phyloP scores from a whole-genome alignment of 768 basidiomycete species.

The Podaxis carcinomalis region DNA sequence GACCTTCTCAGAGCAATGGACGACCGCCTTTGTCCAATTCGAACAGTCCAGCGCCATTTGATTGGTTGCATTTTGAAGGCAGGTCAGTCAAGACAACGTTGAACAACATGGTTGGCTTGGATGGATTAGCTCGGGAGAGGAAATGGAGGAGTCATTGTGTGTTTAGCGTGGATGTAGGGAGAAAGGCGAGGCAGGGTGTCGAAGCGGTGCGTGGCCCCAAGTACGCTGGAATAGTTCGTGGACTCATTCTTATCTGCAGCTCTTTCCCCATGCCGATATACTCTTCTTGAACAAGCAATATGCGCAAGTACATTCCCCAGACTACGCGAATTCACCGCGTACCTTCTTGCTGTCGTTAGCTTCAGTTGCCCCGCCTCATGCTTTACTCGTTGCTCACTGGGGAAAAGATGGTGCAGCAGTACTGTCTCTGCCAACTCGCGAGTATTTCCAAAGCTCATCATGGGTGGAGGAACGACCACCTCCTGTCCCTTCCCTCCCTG shows the following conservation, averaged over 20 bases:
- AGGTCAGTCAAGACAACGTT: conserved; percentile 75
- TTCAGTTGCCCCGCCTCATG: conserved; percentile 63
- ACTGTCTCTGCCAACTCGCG: conserved; percentile 74
- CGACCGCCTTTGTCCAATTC: conserved; percentile 33
- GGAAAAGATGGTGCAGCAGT: conserved; percentile 77
- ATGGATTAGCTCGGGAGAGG: conserved; percentile 77
- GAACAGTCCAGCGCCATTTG: conserved; percentile 72
- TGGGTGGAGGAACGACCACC: conserved; percentile 59
- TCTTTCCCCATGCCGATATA: conserved; percentile 79
- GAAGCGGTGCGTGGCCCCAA: conserved; percentile 57
- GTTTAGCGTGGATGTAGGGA: conserved; percentile 75
- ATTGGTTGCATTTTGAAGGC: conserved; percentile 87
- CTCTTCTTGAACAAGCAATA: conserved; percentile 76
- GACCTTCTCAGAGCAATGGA: conserved; percentile 26
- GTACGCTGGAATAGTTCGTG: background rate
- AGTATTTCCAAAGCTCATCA: conserved; percentile 82
- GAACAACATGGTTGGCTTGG: conserved; percentile 72
- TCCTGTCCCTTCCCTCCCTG: conserved; percentile 14
- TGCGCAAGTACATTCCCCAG: conserved; percentile 55
- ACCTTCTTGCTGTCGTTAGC: conserved; percentile 74
- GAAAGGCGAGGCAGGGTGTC: conserved; percentile 70
- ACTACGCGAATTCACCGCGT: conserved; percentile 63
- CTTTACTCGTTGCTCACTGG: conserved; percentile 80
- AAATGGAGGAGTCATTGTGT: conserved; percentile 83
- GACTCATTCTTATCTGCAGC: conserved; percentile 33